A percentile compares a stretch with the other conserved stretches of the same genome.
phyloP scores from a whole-genome alignment of 2,329 filamentous ascomycete genomes.

The Tolypocladium guangdongense region DNA sequence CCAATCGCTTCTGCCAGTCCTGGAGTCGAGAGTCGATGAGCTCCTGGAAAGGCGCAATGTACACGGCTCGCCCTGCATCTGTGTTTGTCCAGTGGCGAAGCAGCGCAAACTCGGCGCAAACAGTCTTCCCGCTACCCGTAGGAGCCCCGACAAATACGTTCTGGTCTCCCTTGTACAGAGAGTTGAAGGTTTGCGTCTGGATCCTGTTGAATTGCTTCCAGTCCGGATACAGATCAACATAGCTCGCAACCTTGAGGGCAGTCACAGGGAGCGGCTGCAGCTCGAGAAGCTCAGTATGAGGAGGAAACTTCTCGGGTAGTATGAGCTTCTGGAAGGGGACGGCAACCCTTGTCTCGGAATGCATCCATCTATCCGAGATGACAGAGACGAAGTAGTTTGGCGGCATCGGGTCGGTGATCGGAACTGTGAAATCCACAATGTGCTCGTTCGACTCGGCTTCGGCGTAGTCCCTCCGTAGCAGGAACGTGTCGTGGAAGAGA shows the following conservation, averaged over 20 bases:
- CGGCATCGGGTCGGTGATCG: constrained; percentile 94
- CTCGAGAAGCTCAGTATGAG: constrained; percentile 85
- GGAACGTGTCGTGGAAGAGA: constrained; percentile 86
- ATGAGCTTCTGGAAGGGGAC: constrained; percentile 94
- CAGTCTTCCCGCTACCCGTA: constrained; percentile 90
- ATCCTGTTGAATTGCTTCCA: constrained; percentile 94
- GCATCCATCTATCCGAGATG: constrained; percentile 95
- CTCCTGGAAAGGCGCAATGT: constrained; percentile 91
- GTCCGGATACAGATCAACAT: constrained; percentile 66
- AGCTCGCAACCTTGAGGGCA: constrained; percentile 79
- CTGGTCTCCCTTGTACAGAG: constrained; percentile 79
- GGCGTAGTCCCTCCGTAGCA: constrained; percentile 84
- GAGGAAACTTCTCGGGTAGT: constrained; percentile 87
- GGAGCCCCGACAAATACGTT: constrained; percentile 91
- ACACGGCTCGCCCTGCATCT: constrained; percentile 64
- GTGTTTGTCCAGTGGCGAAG: constrained; percentile 67
- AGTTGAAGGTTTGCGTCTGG: constrained; percentile 95
- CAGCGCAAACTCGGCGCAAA: constrained; percentile 90
- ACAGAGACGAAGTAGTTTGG: constrained; percentile 98
- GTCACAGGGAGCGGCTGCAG: constrained; percentile 84
- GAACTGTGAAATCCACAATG: constrained; percentile 89
- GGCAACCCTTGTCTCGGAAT: constrained; percentile 85
- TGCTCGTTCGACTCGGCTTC: constrained; percentile 82
- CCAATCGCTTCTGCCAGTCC: constrained; percentile 76
- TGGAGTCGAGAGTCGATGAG: constrained; percentile 71